Evolutionary conservation across 768 basidiomycete species (phyloP).

Genomic region (Pleurotus platypus): DNA sequence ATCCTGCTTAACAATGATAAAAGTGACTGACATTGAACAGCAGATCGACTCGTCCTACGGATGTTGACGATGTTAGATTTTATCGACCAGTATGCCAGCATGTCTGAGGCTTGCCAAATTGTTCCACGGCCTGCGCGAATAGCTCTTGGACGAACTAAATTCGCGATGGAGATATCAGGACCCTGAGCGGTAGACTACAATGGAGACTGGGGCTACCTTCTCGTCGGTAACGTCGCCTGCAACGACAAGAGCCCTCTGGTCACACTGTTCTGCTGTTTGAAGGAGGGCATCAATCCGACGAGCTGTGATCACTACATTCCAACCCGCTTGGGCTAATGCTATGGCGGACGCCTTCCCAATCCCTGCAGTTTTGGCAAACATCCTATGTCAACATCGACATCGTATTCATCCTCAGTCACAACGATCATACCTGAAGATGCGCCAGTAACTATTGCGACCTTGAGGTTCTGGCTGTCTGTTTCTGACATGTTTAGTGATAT

Average conservation of each 20-base stretch:
- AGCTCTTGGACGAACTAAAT: slow-evolving; percentile 48
- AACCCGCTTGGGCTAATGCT: slow-evolving; percentile 65
- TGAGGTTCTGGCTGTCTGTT: not conserved
- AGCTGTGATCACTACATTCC: slow-evolving; percentile 65
- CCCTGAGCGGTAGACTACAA: no score
- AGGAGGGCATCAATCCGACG: slow-evolving; percentile 54
- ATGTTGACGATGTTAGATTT: slow-evolving; percentile 6
- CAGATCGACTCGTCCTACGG: slow-evolving; percentile 61
- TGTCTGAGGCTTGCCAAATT: slow-evolving; percentile 44
- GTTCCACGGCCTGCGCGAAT: slow-evolving; percentile 48
- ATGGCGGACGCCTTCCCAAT: slow-evolving; percentile 71
- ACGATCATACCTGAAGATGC: slow-evolving; percentile 39
- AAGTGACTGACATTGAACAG: slow-evolving; percentile 67
- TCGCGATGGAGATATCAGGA: not conserved
- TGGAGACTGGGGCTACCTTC: slow-evolving; percentile 12
- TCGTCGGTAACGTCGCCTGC: slow-evolving; percentile 67
- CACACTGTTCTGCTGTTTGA: slow-evolving; percentile 38
- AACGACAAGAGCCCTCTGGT: slow-evolving; percentile 36
- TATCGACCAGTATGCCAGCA: slow-evolving; percentile 1
- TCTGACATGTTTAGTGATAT: no score
- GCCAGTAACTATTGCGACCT: slow-evolving; percentile 27
- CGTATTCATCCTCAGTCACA: not conserved
- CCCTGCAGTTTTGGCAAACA: slow-evolving; percentile 20
- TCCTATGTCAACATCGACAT: not conserved
- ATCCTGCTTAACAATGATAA: not conserved